Evolutionary conservation across 495 filamentous ascomycete genomes (phyloP), one percentile per base, ranked within the genome.

Genomic region (Gamarada debralockiae): DNA sequence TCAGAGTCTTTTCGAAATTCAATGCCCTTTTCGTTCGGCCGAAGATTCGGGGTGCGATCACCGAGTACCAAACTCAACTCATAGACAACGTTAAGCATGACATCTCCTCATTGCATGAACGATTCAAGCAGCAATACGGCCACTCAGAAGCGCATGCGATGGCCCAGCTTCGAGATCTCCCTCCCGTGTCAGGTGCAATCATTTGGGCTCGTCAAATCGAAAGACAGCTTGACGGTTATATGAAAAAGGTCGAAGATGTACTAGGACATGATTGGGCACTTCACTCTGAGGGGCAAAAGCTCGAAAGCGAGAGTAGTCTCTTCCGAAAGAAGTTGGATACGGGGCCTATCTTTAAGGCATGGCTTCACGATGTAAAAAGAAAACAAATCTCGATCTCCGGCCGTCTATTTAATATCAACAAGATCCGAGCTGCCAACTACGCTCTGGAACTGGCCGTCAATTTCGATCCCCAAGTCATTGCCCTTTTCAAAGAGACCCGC

Each of bases 1-100:
- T 99, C 67, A 88, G 95, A 33, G 93, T 99, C 41, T 97, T 97
- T 65, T 99, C 93, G 17, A 97, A 97, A 64, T 99, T 99, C 78
- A 99, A 99, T 63, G 95, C 93, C 23, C 84, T 99, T 43, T 92
- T 99, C 62, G 91, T 99, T 43, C 82, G 93, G 24, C 95, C 95
- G 15, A 97, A 97, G 74, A 97, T 99, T 66, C 83, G 93, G 38
- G 91, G 93, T 62, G 93, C 93, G 45, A 99, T 99, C 63, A 84
- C 90, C 22, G 95, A 97, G 66, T 99, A 97, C 64, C 93, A 99
- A 64, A 89, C 89, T 4, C 90, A 95, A 64, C 85, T 99, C 27
- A 96, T 99, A 56, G 91, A 96, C 56, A 96, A 90, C 63, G 93
- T 99, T 46, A 97, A 97, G 68, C 83, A 86, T 57, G 93, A 96